These are phyloP conservation scores for Ophiostoma triangulosporum DNA, from an alignment of 2,329 filamentous ascomycete species.

Conservation along the genomic window DNA sequence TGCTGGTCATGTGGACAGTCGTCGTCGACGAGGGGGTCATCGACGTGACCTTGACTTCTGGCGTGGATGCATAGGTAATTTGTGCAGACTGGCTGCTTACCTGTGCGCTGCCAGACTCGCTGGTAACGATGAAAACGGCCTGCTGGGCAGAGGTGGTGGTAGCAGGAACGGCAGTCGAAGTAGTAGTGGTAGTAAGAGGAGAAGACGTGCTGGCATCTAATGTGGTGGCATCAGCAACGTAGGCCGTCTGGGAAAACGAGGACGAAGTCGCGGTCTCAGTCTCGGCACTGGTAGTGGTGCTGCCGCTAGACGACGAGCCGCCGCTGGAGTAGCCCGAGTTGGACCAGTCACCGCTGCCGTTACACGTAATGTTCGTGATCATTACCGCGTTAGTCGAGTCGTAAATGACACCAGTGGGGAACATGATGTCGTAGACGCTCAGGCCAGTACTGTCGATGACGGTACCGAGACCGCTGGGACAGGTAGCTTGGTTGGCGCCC, in stretches of 20 bases:
- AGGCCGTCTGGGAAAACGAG: background rate
- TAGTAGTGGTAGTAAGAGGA: background rate
- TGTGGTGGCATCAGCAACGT: no score
- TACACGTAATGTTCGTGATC: background rate
- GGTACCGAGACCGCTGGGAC: conserved; percentile 33
- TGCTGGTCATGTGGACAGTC: background rate
- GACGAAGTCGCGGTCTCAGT: background rate
- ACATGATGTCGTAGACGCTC: conserved; percentile 37
- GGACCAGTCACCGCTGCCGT: background rate
- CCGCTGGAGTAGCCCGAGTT: background rate
- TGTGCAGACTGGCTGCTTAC: conserved; percentile 7
- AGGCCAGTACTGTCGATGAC: conserved; percentile 19
- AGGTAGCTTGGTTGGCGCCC: conserved; percentile 36
- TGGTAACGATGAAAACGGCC: conserved; percentile 11
- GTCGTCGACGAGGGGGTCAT: background rate
- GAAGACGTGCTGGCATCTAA: conserved; percentile 1
- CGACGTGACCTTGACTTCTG: background rate
- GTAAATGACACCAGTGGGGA: conserved; percentile 32
- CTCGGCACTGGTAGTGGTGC: background rate
- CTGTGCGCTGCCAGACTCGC: conserved; percentile 3
- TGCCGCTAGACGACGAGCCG: background rate
- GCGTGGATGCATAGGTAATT: background rate
- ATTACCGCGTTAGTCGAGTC: conserved; percentile 19
- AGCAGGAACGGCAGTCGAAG: background rate
- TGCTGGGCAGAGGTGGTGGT: conserved; percentile 1